Conservation (phyloP, 345 rosid genomes). For the Acer negundo region DNA sequence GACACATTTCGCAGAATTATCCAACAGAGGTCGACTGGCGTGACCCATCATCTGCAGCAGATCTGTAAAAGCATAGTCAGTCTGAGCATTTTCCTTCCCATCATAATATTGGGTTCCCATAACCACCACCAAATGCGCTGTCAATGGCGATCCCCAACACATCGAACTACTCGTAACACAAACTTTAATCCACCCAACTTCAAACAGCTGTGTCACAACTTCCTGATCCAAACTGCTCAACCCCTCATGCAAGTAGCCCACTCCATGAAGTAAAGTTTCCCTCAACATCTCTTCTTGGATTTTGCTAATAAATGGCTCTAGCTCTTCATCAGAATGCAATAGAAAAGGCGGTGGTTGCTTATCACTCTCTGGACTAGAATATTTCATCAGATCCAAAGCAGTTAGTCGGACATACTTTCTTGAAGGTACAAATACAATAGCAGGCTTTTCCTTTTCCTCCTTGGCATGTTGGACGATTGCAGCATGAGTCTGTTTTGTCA, state of each 20-base stretch:
- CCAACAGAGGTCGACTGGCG: conserved; percentile 87
- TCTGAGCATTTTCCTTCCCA: conserved; percentile 81
- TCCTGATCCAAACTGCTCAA: conserved; percentile 80
- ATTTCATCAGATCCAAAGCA: conserved; percentile 89
- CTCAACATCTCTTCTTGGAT: conserved; percentile 70
- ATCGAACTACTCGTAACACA: conserved; percentile 94
- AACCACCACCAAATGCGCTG: conserved; percentile 81
- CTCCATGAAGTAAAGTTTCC: conserved; percentile 66
- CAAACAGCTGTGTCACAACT: conserved; percentile 72
- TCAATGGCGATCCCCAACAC: conserved; percentile 86
- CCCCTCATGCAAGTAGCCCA: conserved; percentile 95
- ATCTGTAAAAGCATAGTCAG: conserved; percentile 82
- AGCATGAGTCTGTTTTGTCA: conserved; percentile 89
- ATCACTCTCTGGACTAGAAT: conserved; percentile 61
- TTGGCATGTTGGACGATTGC: conserved; percentile 82
- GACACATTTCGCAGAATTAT: conserved; percentile 86
- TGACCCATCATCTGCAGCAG: conserved; percentile 97
- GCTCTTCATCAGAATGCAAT: conserved; percentile 51
- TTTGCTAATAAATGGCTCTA: conserved; percentile 53
- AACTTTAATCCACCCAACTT: conserved; percentile 88
- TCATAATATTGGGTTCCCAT: conserved; percentile 97
- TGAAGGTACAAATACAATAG: conserved; percentile 86
- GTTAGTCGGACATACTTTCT: conserved; percentile 84
- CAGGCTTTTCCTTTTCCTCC: conserved; percentile 60
- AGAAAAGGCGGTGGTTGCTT: conserved; percentile 55